Conservation (phyloP, 306 rosid species). For the Morella rubra region DNA sequence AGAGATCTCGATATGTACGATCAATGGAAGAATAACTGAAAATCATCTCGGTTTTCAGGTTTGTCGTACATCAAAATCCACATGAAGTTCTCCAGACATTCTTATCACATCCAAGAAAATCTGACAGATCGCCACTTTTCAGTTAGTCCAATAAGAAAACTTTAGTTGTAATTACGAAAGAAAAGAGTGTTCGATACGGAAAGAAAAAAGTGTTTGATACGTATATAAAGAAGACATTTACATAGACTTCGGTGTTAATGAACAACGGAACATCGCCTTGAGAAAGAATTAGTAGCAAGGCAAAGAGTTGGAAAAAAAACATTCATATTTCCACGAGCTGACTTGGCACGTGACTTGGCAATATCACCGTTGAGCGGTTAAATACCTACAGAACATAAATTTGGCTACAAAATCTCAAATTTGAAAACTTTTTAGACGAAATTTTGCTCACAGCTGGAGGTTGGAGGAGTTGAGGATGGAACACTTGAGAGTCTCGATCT, state of each 20-base stretch:
- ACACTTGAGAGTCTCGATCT: conserved; percentile 66
- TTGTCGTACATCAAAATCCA: background rate
- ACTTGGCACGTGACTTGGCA: background rate
- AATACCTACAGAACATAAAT: background rate
- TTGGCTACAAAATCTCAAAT: background rate
- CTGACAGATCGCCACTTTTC: background rate
- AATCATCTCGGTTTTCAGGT: no score
- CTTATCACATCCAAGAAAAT: background rate
- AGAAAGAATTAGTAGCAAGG: background rate
- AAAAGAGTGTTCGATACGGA: background rate
- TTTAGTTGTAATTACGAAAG: no score
- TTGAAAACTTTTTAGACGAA: background rate
- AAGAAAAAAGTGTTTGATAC: background rate
- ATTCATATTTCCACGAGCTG: background rate
- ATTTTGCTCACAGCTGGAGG: conserved; percentile 39
- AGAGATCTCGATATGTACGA: background rate
- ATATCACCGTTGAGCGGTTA: background rate
- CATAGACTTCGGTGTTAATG: background rate
- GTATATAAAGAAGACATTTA: background rate
- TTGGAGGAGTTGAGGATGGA: conserved; percentile 75
- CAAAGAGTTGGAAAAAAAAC: background rate
- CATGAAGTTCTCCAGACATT: background rate
- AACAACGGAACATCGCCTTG: background rate
- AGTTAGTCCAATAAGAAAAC: background rate
- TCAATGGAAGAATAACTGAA: background rate